Percentiles rank a stretch among this genome's conserved stretches.
phyloP scores from a whole-genome alignment of 2,329 filamentous ascomycete species.

The Albophoma yamanashiensis region DNA sequence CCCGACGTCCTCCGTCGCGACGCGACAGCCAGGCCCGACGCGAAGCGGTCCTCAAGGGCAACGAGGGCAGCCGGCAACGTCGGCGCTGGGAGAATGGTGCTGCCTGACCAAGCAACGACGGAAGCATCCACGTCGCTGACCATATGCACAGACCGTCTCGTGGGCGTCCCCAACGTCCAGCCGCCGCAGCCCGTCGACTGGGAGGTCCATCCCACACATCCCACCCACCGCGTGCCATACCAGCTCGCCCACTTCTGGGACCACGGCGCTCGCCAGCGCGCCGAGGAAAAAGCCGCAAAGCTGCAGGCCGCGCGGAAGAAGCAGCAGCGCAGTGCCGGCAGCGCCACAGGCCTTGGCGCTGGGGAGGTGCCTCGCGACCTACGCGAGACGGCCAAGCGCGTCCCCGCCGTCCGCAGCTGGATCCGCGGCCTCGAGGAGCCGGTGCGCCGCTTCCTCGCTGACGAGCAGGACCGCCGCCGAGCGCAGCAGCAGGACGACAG shows the following conservation, averaged over 20 bases:
- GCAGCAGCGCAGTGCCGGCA: constrained; percentile 30
- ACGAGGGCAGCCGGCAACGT: constrained; percentile 77
- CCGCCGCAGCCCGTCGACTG: constrained; percentile 77
- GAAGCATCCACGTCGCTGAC: background rate
- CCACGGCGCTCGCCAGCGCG: constrained; percentile 35
- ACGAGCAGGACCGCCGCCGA: constrained; percentile 18
- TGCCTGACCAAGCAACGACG: constrained; percentile 22
- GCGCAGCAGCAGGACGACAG: constrained; percentile 10
- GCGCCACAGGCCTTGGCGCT: constrained; percentile 30
- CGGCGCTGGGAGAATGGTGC: constrained; percentile 93
- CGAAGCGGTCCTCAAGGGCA: constrained; percentile 74
- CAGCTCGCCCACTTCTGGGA: constrained; percentile 85
- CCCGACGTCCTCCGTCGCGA: constrained; percentile 33
- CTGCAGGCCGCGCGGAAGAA: constrained; percentile 33
- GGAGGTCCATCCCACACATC: constrained; percentile 72
- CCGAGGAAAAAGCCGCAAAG: constrained; percentile 32
- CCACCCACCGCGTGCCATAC: constrained; percentile 71
- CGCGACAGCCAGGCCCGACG: constrained; percentile 50
- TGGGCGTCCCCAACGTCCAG: constrained; percentile 77
- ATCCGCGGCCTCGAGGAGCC: constrained; percentile 79
- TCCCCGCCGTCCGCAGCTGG: constrained; percentile 66
- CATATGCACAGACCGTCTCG: constrained; percentile 57
- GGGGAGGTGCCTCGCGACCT: constrained; percentile 69
- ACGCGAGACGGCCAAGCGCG: constrained; percentile 68
- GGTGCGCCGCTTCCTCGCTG: constrained; percentile 64